Evolutionary conservation across 768 basidiomycete genomes (phyloP).

Genomic region (Boletus patriciae): DNA sequence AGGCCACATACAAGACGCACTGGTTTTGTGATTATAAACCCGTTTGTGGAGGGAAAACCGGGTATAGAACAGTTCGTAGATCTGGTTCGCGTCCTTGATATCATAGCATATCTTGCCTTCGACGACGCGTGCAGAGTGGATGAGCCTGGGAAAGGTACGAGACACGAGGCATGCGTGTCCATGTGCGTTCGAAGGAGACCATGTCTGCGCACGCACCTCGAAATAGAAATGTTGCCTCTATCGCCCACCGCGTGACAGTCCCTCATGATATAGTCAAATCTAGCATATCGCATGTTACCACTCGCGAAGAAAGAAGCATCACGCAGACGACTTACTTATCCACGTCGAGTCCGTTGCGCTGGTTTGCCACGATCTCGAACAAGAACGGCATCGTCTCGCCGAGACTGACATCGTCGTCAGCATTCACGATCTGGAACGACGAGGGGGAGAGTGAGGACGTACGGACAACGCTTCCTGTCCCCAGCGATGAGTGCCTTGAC

Average conservation of each 20-base stretch:
- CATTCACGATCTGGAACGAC: background rate
- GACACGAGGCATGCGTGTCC: background rate
- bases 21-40: slow-evolving; percentile 81
- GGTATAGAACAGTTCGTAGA: slow-evolving; percentile 72
- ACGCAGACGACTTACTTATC: slow-evolving; percentile 57
- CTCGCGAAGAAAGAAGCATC: background rate
- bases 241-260: slow-evolving; percentile 75
- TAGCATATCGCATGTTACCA: slow-evolving; percentile 25
- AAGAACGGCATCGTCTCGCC: slow-evolving; percentile 64
- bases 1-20: background rate
- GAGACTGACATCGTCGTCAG: slow-evolving; percentile 12
- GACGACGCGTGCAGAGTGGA: slow-evolving; percentile 73
- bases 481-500: slow-evolving; percentile 82
- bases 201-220: slow-evolving; percentile 37
- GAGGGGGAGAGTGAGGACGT: slow-evolving; percentile 22
- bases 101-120: slow-evolving; percentile 76
- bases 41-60: slow-evolving; percentile 81
- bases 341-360: slow-evolving; percentile 79
- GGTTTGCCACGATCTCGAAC: slow-evolving; percentile 85
- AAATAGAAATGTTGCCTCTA: slow-evolving; percentile 47
- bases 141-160: slow-evolving; percentile 45
- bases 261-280: slow-evolving; percentile 80
- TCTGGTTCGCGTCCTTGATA: slow-evolving; percentile 75
- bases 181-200: background rate
- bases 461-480: slow-evolving; percentile 52